Percentiles rank a stretch among this genome's conserved stretches.
Conservation (phyloP, 495 filamentous ascomycete genomes). For the Sabuloglossum arenarium region DNA sequence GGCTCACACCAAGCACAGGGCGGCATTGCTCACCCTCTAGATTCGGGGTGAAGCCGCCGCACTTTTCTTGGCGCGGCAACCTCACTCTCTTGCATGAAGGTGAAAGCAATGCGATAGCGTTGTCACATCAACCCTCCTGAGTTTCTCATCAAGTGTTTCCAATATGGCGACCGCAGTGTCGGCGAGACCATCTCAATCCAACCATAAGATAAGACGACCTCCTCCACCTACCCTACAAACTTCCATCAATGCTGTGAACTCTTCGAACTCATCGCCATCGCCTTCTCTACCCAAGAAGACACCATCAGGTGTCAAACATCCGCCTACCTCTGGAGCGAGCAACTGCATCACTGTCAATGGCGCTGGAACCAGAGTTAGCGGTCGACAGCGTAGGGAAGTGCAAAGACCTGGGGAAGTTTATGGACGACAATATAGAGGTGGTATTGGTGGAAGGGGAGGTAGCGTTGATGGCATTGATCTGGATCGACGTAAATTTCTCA, state of each 20-base stretch:
- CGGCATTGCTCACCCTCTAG: too few species aligned
- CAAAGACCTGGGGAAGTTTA: constrained; percentile 23
- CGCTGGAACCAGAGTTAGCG: constrained; percentile 24
- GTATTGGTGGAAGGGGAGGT: constrained; percentile 17
- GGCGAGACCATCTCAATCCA: constrained; percentile 3
- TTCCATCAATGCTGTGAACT: constrained; percentile 36
- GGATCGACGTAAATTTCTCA: not conserved
- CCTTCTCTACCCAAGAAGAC: constrained; percentile 44
- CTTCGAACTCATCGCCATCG: constrained; percentile 43
- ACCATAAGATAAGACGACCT: constrained; percentile 54
- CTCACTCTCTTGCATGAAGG: not conserved
- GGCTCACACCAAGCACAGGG: too few species aligned
- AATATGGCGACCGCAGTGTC: not conserved
- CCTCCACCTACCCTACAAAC: constrained; percentile 45
- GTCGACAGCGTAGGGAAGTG: constrained; percentile 30
- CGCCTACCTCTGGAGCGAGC: constrained; percentile 19
- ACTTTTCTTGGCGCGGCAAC: not conserved
- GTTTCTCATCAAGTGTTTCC: not conserved
- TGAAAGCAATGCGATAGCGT: not conserved
- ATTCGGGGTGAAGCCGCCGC: too few species aligned
- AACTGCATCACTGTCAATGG: constrained; percentile 25
- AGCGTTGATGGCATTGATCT: constrained; percentile 11
- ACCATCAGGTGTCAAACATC: constrained; percentile 24
- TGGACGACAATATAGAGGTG: constrained; percentile 11
- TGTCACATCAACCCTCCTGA: not conserved